Percentiles rank a stretch among this genome's conserved stretches.
These are phyloP conservation scores for Phytophthora fragariaefolia DNA, from an alignment of 352 stramenopile genomes.

Conservation along the genomic window DNA sequence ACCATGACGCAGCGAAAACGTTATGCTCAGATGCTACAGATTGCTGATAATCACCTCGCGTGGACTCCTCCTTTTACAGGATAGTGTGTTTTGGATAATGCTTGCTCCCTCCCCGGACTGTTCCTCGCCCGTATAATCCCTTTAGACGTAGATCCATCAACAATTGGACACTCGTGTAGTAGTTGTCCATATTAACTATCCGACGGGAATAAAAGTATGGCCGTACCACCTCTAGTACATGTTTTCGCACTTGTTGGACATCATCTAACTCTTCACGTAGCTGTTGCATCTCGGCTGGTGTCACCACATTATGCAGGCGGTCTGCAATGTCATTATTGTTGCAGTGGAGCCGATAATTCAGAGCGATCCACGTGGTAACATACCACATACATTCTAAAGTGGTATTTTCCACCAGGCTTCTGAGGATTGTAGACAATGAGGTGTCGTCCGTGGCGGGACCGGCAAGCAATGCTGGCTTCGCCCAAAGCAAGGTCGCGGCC, in stretches of 20 bases:
- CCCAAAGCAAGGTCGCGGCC: conserved; percentile 37
- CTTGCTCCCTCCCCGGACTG: too few relatives aligned
- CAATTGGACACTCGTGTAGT: too few relatives aligned
- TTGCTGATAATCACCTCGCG: too few relatives aligned
- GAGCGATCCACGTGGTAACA: conserved; percentile 41
- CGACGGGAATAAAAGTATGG: too few relatives aligned
- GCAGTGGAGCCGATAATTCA: conserved; percentile 22
- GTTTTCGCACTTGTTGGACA: conserved; percentile 16
- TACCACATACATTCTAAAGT: conserved; percentile 37
- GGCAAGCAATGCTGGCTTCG: conserved; percentile 32
- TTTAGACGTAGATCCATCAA: too few relatives aligned
- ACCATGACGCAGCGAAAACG: too few relatives aligned
- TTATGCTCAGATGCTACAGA: neutral
- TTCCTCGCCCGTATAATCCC: too few relatives aligned
- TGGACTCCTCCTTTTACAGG: too few relatives aligned
- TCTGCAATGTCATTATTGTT: conserved; percentile 23
- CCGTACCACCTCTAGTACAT: conserved; percentile 29
- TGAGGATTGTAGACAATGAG: conserved; percentile 32
- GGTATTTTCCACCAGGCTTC: conserved; percentile 36
- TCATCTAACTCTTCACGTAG: conserved; percentile 8
- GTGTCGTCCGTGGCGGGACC: conserved; percentile 30
- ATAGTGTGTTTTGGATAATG: too few relatives aligned
- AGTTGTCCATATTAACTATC: too few relatives aligned
- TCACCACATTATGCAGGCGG: conserved; percentile 19
- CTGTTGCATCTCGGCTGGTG: neutral